Percentiles rank a stretch among this genome's conserved stretches.
Conservation (phyloP, 129 eudicot species). For the Solidago caesia region DNA sequence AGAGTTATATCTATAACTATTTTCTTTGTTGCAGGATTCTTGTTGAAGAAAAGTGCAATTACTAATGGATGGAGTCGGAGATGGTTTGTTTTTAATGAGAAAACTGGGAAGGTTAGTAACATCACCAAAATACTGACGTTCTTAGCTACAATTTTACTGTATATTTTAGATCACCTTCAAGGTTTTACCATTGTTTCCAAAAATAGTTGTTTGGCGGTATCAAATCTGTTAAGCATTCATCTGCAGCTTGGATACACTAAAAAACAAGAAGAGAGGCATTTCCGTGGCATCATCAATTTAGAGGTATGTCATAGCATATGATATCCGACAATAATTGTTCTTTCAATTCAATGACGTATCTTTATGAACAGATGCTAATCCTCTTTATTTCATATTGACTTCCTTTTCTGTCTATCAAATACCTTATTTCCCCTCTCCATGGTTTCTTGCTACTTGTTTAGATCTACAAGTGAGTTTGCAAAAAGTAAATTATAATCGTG, state of each 20-base stretch:
- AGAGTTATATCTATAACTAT: neutral
- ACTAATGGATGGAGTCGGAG: conserved; percentile 79
- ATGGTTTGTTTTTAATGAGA: conserved; percentile 91
- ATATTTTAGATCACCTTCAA: neutral
- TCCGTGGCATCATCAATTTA: conserved; percentile 80
- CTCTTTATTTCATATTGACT: neutral
- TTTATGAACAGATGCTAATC: conserved; percentile 4
- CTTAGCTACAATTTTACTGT: neutral
- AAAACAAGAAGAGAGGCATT: conserved; percentile 82
- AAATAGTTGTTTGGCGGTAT: neutral
- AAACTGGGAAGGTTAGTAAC: conserved; percentile 78
- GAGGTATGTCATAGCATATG: conserved; percentile 50
- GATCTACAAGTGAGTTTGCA: neutral
- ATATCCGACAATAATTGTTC: conserved; percentile 1
- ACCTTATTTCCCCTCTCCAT: neutral
- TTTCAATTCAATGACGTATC: neutral
- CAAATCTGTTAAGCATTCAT: neutral
- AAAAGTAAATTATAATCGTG: neutral
- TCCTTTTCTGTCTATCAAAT: neutral
- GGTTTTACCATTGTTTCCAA: neutral
- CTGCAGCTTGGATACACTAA: conserved; percentile 95
- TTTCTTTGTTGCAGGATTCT: conserved; percentile 51
- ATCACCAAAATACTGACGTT: neutral
- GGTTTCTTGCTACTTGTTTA: neutral
- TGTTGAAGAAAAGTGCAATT: conserved; percentile 75